Conservation (phyloP, 1,284 basidiomycete genomes). For the Cutaneotrichosporon sp. region DNA sequence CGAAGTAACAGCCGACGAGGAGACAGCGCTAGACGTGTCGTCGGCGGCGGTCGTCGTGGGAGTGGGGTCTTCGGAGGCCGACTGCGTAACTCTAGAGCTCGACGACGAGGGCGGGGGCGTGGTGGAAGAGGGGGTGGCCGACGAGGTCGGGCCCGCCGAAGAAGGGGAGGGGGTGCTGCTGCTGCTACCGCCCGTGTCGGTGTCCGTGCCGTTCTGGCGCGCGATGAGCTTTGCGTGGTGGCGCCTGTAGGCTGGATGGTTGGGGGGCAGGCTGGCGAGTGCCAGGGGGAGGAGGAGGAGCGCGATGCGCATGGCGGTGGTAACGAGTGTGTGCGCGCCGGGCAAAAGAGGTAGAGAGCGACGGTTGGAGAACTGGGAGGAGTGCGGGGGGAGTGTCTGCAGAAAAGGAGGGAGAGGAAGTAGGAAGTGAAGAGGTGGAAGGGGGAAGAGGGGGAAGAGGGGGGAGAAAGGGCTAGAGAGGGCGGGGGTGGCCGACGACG, state of each 20-base stretch:
- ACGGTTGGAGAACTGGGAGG: no score
- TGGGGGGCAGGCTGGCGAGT: conserved; percentile 35
- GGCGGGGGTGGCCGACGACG: no score
- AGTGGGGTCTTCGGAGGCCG: not conserved
- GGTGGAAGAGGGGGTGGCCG: conserved; percentile 5
- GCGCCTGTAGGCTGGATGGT: conserved; percentile 37
- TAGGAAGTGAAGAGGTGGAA: no score
- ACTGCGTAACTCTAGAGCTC: not conserved
- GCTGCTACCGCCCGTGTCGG: not conserved
- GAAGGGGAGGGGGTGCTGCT: not conserved
- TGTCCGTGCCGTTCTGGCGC: not conserved
- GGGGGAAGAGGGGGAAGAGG: no score
- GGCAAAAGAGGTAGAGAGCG: not conserved
- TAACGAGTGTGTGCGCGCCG: not conserved
- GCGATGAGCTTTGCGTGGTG: conserved; percentile 37
- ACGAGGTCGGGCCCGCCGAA: not conserved
- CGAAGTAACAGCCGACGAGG: not conserved
- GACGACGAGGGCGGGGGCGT: not conserved
- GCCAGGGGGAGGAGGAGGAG: conserved; percentile 7
- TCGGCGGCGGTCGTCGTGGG: not conserved
- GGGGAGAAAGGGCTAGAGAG: no score
- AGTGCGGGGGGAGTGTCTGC: no score
- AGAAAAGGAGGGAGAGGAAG: no score
- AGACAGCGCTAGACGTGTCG: not conserved
- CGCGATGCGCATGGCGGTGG: not conserved